Base-by-base conservation (phyloP, 129 eudicot genomes). In the Flaveria linearis region DNA sequence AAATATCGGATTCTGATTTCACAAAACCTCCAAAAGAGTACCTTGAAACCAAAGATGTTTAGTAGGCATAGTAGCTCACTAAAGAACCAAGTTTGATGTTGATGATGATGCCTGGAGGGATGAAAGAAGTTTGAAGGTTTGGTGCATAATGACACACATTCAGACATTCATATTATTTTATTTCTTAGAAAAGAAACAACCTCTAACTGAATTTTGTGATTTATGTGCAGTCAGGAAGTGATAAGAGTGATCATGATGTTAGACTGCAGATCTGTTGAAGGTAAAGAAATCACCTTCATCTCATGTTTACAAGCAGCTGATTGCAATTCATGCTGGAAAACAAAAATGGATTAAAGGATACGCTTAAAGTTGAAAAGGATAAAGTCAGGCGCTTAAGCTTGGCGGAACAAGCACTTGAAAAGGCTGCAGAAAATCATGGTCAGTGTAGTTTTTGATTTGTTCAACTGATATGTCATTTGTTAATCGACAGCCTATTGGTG, bases 11-110 rank as follows among this genome's bases (percentile, higher is more conserved):
- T 85, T 36, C 3, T 85, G 49, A 75, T 85, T 26, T 85, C 89
- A 85, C 89, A 22, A 85, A 85, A 82, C 86, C 89, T n/a, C 89
- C 89, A 46, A 85, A 85, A 61, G 84, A 85, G 70, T 85, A 82
- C 51, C 82, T 82, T 46, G 78, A 69, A 74, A 13, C 76, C 3
- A 60, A 70, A 16, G 73, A 69, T 28, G 78, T n/a, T 56, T 36
- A 78, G 75, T 3, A 78, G 78, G 5, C 52, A 23, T 14, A 39
- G 22, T 39, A 78, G 66, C 62, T 74, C 82, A 52, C 64, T 26
- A 17, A 85, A 64, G 76, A 67, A 41, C 49, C 73, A 69, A 52
- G 76, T 78, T 78, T 45, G 57, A 62, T 73, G 72, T 68, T 30
- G 80, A 74, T 33, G 83, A 83, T 78, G 86, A 82, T 61, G 20